Percentiles rank a stretch among this genome's conserved stretches.
Evolutionary conservation across 139 green algal genomes (phyloP).

Genomic region (Pycnococcus provasolii): DNA sequence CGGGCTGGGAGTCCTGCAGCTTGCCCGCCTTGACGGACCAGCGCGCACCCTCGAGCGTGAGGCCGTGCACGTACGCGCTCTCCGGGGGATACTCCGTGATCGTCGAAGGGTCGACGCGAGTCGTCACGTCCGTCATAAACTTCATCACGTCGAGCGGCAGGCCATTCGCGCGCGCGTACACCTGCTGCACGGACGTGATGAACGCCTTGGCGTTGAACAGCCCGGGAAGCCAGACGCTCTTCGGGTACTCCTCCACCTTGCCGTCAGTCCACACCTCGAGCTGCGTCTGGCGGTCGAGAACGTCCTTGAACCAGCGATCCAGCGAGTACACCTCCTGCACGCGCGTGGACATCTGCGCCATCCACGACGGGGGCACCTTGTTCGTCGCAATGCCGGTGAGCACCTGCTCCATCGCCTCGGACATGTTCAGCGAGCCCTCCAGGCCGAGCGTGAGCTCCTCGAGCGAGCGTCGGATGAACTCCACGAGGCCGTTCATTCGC

Average conservation of each 20-base stretch:
- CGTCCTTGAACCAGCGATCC: constrained; percentile 54
- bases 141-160: constrained; percentile 74
- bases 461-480: constrained; percentile 64
- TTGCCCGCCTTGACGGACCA: constrained; percentile 62
- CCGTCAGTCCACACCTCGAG: constrained; percentile 55
- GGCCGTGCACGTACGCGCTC: constrained; percentile 62
- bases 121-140: constrained; percentile 67
- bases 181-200: constrained; percentile 77
- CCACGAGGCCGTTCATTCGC: constrained; percentile 66
- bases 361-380: constrained; percentile 55
- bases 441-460: constrained; percentile 74
- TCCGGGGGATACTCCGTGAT: constrained; percentile 50
- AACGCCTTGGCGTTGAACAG: constrained; percentile 84
- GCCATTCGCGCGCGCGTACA: constrained; percentile 62
- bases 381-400: constrained; percentile 54
- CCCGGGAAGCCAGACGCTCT: constrained; percentile 60
- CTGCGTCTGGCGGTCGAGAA: constrained; percentile 62
- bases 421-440: constrained; percentile 77
- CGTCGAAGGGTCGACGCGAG: constrained; percentile 23
- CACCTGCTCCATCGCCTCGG: constrained; percentile 68
- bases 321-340: constrained; percentile 69
- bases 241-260: constrained; percentile 42
- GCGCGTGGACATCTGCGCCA: constrained; percentile 63
- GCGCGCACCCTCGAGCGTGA: constrained; percentile 65
- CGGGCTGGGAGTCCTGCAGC: constrained; percentile 62